These are phyloP conservation scores for Ophiostoma quercus DNA, from an alignment of 2,329 filamentous ascomycete species.

Conservation along the genomic window DNA sequence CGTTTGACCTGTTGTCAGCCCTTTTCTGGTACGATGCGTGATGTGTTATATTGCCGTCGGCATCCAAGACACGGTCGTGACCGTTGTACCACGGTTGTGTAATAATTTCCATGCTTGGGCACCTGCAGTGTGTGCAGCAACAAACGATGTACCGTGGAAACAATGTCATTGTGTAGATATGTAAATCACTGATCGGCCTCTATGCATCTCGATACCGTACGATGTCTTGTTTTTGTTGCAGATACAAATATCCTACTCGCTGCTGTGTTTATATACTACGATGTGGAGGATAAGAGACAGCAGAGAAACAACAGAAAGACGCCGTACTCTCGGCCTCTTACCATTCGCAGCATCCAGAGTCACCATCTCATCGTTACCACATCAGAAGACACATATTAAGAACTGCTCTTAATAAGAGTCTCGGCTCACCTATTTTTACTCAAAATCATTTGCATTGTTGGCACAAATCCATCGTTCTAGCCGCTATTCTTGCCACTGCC, in stretches of 20 bases:
- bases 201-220: not conserved
- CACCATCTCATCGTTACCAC: not conserved
- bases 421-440: not conserved
- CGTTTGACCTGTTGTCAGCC: not conserved
- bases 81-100: not conserved
- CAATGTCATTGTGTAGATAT: no score
- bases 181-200: not conserved
- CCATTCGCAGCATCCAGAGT: not conserved
- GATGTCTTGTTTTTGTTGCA: not conserved
- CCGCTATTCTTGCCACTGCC: not conserved
- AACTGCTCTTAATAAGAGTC: not conserved
- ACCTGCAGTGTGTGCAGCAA: not conserved
- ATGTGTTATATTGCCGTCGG: not conserved
- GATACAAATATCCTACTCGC: not conserved
- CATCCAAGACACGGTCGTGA: not conserved
- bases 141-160: no score
- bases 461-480: no score
- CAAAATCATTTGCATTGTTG: not conserved
- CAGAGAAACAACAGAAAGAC: not conserved
- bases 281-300: no score
- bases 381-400: no score
- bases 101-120: not conserved
- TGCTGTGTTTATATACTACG: not conserved
- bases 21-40: not conserved
- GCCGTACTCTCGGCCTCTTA: not conserved